A percentile compares a stretch with the other conserved stretches of the same genome.
phyloP scores from a whole-genome alignment of 1,284 basidiomycete species.

The Coriolopsis trogii region DNA sequence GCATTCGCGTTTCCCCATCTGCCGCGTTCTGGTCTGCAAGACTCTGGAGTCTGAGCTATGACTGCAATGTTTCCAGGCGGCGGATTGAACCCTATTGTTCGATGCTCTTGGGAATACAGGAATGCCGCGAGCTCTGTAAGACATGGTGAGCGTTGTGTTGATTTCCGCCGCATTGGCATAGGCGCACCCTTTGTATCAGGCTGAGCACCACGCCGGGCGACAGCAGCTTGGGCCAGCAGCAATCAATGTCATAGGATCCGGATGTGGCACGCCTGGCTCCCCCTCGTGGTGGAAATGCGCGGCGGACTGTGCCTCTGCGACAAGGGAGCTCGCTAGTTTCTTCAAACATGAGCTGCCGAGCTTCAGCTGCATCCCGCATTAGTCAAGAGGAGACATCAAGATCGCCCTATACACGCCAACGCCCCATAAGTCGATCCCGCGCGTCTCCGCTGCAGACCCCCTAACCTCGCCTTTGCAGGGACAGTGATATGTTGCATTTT shows the following conservation, averaged over 20 bases:
- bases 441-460: slow-evolving; percentile 3
- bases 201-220: slow-evolving; percentile 2
- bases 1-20: slow-evolving; percentile 1
- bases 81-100: slow-evolving; percentile 2
- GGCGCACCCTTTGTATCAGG: background rate
- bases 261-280: background rate
- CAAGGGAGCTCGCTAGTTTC: slow-evolving; percentile 34
- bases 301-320: slow-evolving; percentile 30
- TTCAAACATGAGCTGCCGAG: slow-evolving; percentile 20
- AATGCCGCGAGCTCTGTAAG: background rate
- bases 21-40: slow-evolving; percentile 10
- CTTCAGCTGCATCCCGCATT: slow-evolving; percentile 10
- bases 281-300: slow-evolving; percentile 22
- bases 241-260: background rate
- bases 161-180: background rate
- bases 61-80: slow-evolving; percentile 5
- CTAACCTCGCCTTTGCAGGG: background rate
- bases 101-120: slow-evolving; percentile 8
- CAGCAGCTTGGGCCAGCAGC: slow-evolving; percentile 8
- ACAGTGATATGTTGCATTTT: slow-evolving; percentile 3
- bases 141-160: background rate
- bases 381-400: background rate
- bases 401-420: background rate
- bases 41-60: slow-evolving; percentile 7
- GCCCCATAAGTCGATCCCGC: slow-evolving; percentile 6